Percentiles rank a stretch among this genome's conserved stretches.
phyloP scores from a whole-genome alignment of 192 early-diverging fungal genomes.

The Gorgonomyces haynaldii region DNA sequence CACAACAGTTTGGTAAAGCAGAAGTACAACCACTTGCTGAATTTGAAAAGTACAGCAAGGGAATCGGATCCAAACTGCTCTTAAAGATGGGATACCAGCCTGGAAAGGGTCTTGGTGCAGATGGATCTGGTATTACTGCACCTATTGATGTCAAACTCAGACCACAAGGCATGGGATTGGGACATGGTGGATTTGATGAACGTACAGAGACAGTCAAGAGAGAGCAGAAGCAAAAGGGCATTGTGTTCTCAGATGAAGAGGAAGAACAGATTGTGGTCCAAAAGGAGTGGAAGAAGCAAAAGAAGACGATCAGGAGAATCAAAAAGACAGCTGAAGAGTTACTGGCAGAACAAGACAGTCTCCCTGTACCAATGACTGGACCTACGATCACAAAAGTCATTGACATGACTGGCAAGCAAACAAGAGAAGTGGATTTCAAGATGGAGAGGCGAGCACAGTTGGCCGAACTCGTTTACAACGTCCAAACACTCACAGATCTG shows the following conservation, averaged over 20 bases:
- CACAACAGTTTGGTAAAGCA: no score
- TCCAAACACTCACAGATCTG: conserved; percentile 61
- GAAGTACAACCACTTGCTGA: no score
- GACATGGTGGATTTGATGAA: conserved; percentile 70
- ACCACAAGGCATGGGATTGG: conserved; percentile 69
- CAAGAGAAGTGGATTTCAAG: conserved; percentile 22
- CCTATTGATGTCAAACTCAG: conserved; percentile 83
- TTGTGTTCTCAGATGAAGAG: conserved; percentile 2
- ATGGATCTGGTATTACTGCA: conserved; percentile 75
- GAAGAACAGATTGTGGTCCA: conserved; percentile 13
- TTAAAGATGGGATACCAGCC: conserved; percentile 80
- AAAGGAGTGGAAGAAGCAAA: conserved; percentile 33
- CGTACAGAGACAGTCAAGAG: conserved; percentile 53
- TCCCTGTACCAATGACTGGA: not conserved
- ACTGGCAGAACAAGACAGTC: conserved; percentile 34
- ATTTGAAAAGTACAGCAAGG: conserved; percentile 63
- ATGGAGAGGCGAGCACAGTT: conserved; percentile 13
- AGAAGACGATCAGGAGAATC: conserved; percentile 28
- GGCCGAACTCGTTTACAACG: conserved; percentile 67
- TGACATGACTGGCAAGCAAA: conserved; percentile 71
- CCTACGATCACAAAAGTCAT: conserved; percentile 56
- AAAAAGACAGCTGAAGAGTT: conserved; percentile 73
- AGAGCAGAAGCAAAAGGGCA: conserved; percentile 26
- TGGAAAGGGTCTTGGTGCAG: conserved; percentile 81
- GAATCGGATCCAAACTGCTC: conserved; percentile 73